phyloP scores from a whole-genome alignment of 331 rosid species.

The Quercus lobata region DNA sequence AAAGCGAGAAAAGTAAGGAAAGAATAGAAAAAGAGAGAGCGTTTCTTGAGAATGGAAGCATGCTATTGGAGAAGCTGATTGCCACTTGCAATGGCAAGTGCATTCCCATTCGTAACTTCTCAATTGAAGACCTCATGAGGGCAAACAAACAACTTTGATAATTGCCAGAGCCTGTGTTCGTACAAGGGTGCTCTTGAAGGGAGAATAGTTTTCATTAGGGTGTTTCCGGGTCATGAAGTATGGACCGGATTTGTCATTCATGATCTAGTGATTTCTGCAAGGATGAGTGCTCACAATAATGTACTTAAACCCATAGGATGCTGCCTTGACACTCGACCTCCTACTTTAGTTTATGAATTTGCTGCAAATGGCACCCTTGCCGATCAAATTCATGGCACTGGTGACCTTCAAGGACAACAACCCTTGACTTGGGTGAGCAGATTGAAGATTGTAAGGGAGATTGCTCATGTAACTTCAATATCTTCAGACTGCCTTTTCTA shows the following conservation, averaged over 20 bases:
- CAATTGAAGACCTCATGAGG: neutral
- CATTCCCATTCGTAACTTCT: neutral
- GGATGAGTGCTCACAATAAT: neutral
- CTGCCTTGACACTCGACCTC: neutral
- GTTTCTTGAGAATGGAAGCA: neutral
- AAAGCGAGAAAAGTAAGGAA: no score
- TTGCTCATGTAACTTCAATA: neutral
- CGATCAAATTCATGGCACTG: neutral
- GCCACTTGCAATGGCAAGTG: neutral
- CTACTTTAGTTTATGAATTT: neutral
- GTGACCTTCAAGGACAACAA: neutral
- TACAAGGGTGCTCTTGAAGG: neutral
- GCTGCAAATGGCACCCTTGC: neutral
- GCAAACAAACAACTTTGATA: neutral
- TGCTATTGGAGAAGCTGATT: neutral
- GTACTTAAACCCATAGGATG: neutral
- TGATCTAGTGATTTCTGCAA: neutral
- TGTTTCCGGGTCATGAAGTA: neutral
- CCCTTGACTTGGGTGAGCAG: neutral
- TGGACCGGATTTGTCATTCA: neutral
- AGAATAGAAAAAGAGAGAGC: neutral
- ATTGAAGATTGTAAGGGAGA: neutral
- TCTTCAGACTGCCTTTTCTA: neutral
- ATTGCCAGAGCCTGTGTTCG: neutral
- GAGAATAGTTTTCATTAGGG: neutral